Percentiles rank a stretch among this genome's conserved stretches.
Conservation (phyloP, 2,329 filamentous ascomycete species). For the Colletotrichum spinosum region DNA sequence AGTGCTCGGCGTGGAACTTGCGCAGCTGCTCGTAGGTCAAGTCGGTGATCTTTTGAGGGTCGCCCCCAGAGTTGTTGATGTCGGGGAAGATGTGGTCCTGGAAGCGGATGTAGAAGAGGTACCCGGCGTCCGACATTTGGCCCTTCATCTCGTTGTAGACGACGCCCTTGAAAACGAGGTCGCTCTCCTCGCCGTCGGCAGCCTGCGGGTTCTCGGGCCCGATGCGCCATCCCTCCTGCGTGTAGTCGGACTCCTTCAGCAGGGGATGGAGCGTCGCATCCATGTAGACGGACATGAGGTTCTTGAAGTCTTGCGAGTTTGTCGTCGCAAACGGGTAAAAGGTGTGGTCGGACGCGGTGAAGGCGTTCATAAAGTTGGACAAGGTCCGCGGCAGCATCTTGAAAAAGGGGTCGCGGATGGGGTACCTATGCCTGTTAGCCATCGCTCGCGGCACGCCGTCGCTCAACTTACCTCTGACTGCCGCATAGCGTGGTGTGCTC, state of each 20-base stretch:
- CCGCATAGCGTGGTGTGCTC: conserved; percentile 98
- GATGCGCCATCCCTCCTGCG: conserved; percentile 96
- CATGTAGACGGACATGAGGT: conserved; percentile 95
- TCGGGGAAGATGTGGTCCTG: conserved; percentile 94
- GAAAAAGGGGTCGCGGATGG: conserved; percentile 99
- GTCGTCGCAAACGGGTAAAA: conserved; percentile 98
- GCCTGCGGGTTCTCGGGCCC: conserved; percentile 88
- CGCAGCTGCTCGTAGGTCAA: conserved; percentile 91
- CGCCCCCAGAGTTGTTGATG: conserved; percentile 96
- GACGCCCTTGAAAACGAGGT: conserved; percentile 94
- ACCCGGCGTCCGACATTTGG: conserved; percentile 97
- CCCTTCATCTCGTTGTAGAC: conserved; percentile 99
- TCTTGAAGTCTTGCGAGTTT: conserved; percentile 93
- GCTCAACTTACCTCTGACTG: conserved; percentile 81
- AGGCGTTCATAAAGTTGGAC: conserved; percentile 99
- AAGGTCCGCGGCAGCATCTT: conserved; percentile 98
- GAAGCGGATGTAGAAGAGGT: conserved; percentile 95
- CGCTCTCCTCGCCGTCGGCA: conserved; percentile 66
- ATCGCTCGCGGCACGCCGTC: background rate
- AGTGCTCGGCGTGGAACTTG: conserved; percentile 90
- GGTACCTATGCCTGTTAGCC: conserved; percentile 70
- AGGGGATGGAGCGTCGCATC: conserved; percentile 93
- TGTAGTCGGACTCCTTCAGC: conserved; percentile 90
- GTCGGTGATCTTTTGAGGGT: conserved; percentile 96
- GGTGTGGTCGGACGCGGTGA: conserved; percentile 95